Evolutionary conservation across 2,329 filamentous ascomycete genomes (phyloP).

Genomic region (Tympanopsis confertula): DNA sequence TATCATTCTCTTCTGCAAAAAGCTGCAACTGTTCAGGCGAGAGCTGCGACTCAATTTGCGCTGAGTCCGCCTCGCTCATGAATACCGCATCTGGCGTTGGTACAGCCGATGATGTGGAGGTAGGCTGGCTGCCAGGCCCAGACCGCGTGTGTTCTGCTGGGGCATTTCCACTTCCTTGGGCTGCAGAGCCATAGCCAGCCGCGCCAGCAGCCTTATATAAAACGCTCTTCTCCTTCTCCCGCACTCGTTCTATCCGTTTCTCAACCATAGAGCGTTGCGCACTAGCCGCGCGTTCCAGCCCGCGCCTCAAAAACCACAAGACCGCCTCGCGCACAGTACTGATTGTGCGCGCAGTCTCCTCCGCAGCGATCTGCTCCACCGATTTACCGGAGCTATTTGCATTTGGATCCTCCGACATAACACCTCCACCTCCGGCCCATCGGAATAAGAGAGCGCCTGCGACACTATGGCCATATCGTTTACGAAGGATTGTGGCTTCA

Average conservation of each 20-base stretch:
- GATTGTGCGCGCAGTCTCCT: not conserved
- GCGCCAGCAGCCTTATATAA: not conserved
- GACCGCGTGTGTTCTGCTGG: not conserved
- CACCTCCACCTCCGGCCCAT: not conserved
- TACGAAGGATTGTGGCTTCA: not conserved
- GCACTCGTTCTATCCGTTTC: not conserved
- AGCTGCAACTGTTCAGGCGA: constrained; percentile 1
- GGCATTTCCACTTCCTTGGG: not conserved
- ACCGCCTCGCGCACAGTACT: not conserved
- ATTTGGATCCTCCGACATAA: not conserved
- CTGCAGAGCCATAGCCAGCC: not conserved
- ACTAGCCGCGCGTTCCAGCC: not conserved
- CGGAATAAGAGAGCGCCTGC: not conserved
- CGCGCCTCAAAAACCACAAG: not conserved
- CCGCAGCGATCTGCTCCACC: not conserved
- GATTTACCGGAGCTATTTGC: too few species aligned
- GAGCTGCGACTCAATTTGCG: not conserved
- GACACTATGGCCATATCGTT: not conserved
- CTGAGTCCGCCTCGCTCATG: not conserved
- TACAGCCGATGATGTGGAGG: too few species aligned
- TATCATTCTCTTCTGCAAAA: constrained; percentile 1
- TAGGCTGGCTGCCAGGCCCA: too few species aligned
- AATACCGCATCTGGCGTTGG: not conserved
- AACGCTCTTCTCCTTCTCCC: constrained; percentile 1
- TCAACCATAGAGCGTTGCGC: not conserved